Base-by-base conservation (phyloP, 768 basidiomycete genomes). In the Tylopilus balloui region DNA sequence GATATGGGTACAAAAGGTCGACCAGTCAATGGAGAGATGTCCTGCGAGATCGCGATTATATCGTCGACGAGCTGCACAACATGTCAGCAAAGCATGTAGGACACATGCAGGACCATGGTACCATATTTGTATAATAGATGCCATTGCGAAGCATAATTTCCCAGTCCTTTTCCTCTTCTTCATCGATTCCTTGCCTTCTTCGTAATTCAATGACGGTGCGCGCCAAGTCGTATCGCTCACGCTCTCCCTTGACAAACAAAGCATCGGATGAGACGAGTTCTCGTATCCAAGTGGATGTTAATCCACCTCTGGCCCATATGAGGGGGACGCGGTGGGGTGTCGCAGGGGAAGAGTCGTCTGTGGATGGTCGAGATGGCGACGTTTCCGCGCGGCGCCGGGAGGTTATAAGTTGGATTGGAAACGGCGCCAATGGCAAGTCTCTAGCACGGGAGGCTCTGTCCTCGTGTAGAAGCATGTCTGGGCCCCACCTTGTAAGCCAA, bases 71-170 rank as follows among this genome's bases (percentile, higher is more conserved):
- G 70, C 92, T 93, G 60, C n/a, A 40, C 31, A 35, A 43, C 12
- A 11, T 19, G 32, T 58, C 6, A 61, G 39, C 14, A 29, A 31
- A 31, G 38, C 2, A 9, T 13, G 12, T 27, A 36, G 11, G 24
- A 21, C 1, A 17, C n/a, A 23, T 12, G 21, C 24, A 31, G 25
- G 32, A 44, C 29, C 7, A 28, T 24, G 75, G 41, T 52, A 90
- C 91, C 87, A 95, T 88, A 61, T 93, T 90, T 5, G 78, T 71
- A 63, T 94, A 95, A 66, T 92, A 86, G 6, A 95, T 89, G 10
- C 87, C 87, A 21, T 79, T 69, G 35, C 75, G 68, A 61, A 97
- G 95, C 61, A 94, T 74, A 39, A 66, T 74, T 15, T 69, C 72
- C 79, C 87, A 89, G 54, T 85, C 78, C 35, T 55, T 65, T 63